Percentiles rank a stretch among this genome's conserved stretches.
Evolutionary conservation across 2,329 filamentous ascomycete species (phyloP).

Genomic region (Botrytis deweyae): DNA sequence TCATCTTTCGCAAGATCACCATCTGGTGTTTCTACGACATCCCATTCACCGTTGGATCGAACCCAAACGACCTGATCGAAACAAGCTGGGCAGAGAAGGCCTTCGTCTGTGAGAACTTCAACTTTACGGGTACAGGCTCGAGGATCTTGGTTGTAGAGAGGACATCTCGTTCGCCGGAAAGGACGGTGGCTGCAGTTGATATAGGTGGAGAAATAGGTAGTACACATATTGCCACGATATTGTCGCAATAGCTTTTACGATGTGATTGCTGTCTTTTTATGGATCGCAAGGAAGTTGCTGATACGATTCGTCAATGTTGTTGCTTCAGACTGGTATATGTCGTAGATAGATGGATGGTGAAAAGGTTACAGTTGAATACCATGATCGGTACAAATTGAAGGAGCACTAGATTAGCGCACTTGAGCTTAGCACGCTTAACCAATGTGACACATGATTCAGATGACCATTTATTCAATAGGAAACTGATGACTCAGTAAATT

Average conservation of each 20-base stretch:
- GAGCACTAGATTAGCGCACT: neutral
- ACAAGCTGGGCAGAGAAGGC: slow-evolving; percentile 8
- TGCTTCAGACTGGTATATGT: neutral
- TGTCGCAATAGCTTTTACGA: neutral
- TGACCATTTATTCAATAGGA: neutral
- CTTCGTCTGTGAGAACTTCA: neutral
- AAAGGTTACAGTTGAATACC: neutral
- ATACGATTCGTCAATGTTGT: neutral
- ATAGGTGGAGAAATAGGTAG: slow-evolving; percentile 14
- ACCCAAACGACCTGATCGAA: slow-evolving; percentile 15
- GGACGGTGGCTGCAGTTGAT: slow-evolving; percentile 14
- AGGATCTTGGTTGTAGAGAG: neutral
- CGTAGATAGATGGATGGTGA: neutral
- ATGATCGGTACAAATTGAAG: neutral
- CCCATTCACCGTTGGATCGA: slow-evolving; percentile 19
- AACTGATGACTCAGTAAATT: neutral
- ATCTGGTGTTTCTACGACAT: slow-evolving; percentile 15
- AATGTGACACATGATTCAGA: neutral
- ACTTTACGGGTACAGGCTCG: neutral
- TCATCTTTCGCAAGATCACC: slow-evolving; percentile 15
- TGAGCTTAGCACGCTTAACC: neutral
- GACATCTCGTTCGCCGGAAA: neutral
- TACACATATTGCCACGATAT: neutral
- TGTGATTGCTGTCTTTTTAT: neutral
- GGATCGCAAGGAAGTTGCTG: neutral